A percentile compares a stretch with the other conserved stretches of the same genome.
phyloP scores from a whole-genome alignment of 2,329 filamentous ascomycete species.

The Atkinsonella texensis region DNA sequence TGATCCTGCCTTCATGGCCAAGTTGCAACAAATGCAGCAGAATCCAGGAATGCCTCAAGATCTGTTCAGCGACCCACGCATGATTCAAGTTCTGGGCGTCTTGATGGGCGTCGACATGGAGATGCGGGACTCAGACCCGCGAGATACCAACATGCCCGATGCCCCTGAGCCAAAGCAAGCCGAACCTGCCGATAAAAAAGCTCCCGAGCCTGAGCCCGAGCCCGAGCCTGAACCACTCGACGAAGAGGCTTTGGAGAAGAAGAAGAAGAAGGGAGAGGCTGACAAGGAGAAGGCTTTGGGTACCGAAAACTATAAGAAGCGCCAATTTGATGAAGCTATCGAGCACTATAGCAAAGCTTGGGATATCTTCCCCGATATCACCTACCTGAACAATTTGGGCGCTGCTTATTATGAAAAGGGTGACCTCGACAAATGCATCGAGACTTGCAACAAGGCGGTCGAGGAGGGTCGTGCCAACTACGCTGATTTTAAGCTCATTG shows the following conservation, averaged over 20 bases:
- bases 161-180: conserved; percentile 31
- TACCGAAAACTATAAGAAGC: conserved; percentile 96
- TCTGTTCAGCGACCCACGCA: conserved; percentile 78
- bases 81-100: conserved; percentile 89
- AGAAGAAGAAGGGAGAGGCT: conserved; percentile 82
- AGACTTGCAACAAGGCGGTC: conserved; percentile 76
- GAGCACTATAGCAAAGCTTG: conserved; percentile 90
- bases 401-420: conserved; percentile 95
- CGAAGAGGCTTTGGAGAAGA: conserved; percentile 72
- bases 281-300: conserved; percentile 92
- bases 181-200: conserved; percentile 39
- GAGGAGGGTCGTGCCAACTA: conserved; percentile 81
- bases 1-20: conserved; percentile 80
- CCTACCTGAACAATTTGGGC: conserved; percentile 92
- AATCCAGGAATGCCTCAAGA: conserved; percentile 71
- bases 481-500: conserved; percentile 96
- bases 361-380: conserved; percentile 91
- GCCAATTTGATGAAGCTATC: conserved; percentile 89
- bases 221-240: conserved; percentile 59
- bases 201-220: conserved; percentile 38
- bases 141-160: conserved; percentile 68
- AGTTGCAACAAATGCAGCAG: conserved; percentile 67
- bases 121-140: conserved; percentile 25
- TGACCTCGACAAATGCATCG: conserved; percentile 78
- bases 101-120: conserved; percentile 88